Conservation (phyloP, 306 rosid genomes). For the Luffa acutangula region DNA sequence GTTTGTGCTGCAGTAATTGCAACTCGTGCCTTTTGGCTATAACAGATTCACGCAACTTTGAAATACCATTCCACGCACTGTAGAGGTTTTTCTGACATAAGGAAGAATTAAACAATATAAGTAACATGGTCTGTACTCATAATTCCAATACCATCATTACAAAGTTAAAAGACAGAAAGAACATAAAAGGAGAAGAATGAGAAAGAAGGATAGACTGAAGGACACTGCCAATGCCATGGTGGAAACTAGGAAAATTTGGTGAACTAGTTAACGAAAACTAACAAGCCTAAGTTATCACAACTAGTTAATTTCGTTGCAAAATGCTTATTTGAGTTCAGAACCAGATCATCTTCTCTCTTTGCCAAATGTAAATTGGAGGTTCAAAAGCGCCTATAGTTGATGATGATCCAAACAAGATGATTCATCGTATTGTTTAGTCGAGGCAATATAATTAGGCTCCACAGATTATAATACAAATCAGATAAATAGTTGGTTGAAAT, state of each 20-base stretch:
- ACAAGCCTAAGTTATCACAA: background rate
- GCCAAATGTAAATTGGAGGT: background rate
- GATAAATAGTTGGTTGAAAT: background rate
- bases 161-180: background rate
- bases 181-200: background rate
- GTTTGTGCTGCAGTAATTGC: slow-evolving; percentile 47
- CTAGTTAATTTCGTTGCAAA: background rate
- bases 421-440: background rate
- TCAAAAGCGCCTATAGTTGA: background rate
- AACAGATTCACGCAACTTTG: slow-evolving; percentile 73
- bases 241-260: background rate
- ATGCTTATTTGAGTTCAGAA: background rate
- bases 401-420: background rate
- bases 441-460: background rate
- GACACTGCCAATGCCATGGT: background rate
- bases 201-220: background rate
- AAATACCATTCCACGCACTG: slow-evolving; percentile 63
- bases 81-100: slow-evolving; percentile 65
- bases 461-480: background rate
- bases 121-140: background rate
- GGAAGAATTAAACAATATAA: slow-evolving; percentile 14
- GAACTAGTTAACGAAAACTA: background rate
- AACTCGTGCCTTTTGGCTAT: slow-evolving; percentile 68
- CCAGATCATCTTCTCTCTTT: background rate
- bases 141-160: background rate